Conservation (phyloP, 768 basidiomycete genomes). For the Auriscalpium vulgare region DNA sequence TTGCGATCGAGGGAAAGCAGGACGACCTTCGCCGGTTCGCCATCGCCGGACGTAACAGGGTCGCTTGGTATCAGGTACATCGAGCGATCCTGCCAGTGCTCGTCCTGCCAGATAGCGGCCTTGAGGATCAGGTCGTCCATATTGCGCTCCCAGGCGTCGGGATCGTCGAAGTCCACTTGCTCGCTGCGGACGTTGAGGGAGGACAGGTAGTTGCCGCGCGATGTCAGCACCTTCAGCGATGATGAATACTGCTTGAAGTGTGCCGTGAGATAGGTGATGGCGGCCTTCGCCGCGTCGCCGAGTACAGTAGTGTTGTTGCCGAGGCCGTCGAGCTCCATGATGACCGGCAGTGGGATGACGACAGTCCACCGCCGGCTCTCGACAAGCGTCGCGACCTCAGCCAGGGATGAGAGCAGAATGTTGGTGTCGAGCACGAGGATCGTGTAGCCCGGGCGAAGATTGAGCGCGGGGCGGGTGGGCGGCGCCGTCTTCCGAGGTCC, state of each 20-base stretch:
- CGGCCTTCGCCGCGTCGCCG: slow-evolving; percentile 64
- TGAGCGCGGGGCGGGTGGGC: slow-evolving; percentile 34
- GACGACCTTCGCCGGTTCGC: slow-evolving; percentile 69
- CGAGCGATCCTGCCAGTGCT: slow-evolving; percentile 86
- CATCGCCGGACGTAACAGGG: slow-evolving; percentile 22
- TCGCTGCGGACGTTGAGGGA: slow-evolving; percentile 80
- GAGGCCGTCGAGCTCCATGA: slow-evolving; percentile 97
- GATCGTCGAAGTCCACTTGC: slow-evolving; percentile 60
- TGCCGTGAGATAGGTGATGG: slow-evolving; percentile 67
- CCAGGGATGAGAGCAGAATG: slow-evolving; percentile 79
- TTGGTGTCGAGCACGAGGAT: slow-evolving; percentile 93
- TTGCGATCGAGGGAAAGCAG: slow-evolving; percentile 90
- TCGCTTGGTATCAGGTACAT: slow-evolving; percentile 46
- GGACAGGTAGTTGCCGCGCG: slow-evolving; percentile 86
- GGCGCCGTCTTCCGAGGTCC: slow-evolving; percentile 19
- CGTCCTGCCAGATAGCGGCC: slow-evolving; percentile 88
- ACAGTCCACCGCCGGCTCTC: slow-evolving; percentile 82
- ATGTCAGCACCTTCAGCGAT: slow-evolving; percentile 91
- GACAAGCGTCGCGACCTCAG: slow-evolving; percentile 64
- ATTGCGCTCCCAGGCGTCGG: slow-evolving; percentile 48
- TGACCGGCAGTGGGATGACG: slow-evolving; percentile 85
- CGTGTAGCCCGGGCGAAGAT: slow-evolving; percentile 78
- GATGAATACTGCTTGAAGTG: slow-evolving; percentile 66
- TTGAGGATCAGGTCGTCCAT: slow-evolving; percentile 96
- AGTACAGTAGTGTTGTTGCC: slow-evolving; percentile 52